These are phyloP conservation scores for Vaccinium corymbosum DNA, from an alignment of 148 eudicot species.

Conservation along the genomic window DNA sequence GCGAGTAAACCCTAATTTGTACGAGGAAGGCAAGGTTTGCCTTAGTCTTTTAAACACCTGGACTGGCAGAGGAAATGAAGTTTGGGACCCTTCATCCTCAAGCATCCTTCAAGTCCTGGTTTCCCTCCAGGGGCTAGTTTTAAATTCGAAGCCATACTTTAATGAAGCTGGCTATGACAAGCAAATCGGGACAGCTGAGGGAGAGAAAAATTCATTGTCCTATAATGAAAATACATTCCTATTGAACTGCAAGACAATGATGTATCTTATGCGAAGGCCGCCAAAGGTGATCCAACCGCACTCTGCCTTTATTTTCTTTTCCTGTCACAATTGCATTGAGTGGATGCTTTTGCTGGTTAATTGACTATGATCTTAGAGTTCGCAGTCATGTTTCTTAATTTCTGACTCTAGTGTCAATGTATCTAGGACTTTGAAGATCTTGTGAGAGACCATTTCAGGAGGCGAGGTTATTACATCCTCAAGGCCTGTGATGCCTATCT, in stretches of 20 bases:
- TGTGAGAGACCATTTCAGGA: constrained; percentile 65
- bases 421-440: constrained; percentile 81
- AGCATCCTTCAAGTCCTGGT: constrained; percentile 98
- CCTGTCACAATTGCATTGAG: neutral
- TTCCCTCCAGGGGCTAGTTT: constrained; percentile 92
- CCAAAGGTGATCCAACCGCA: constrained; percentile 66
- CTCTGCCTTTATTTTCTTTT: neutral
- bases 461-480: constrained; percentile 77
- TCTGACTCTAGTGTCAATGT: constrained; percentile 10
- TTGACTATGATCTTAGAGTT: neutral
- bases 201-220: constrained; percentile 94
- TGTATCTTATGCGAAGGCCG: constrained; percentile 85
- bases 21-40: constrained; percentile 98
- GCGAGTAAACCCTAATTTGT: constrained; percentile 90
- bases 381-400: neutral
- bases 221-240: constrained; percentile 95
- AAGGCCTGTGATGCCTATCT: constrained; percentile 94
- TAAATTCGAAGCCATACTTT: constrained; percentile 91
- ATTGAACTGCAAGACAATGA: constrained; percentile 91
- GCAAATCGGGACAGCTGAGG: constrained; percentile 94
- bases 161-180: constrained; percentile 99
- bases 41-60: constrained; percentile 95
- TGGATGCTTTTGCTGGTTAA: neutral
- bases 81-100: constrained; percentile 92
- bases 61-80: constrained; percentile 98